phyloP scores from a whole-genome alignment of 1,139 yeast genomes.

The Suhomyces guaymorum region DNA sequence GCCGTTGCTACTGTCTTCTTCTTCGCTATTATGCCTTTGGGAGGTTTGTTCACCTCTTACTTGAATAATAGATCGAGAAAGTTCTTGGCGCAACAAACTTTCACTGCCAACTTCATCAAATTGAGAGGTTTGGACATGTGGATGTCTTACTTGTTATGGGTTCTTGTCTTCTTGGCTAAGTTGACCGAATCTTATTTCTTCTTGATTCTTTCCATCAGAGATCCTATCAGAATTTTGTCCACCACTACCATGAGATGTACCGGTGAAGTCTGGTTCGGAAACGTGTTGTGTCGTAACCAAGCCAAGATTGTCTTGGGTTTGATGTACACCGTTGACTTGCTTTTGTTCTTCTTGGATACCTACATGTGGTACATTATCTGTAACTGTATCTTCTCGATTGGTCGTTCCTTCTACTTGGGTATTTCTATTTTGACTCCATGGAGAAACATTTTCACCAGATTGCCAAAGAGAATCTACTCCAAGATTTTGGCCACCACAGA shows the following conservation, averaged over 20 bases:
- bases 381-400: constrained; percentile 93
- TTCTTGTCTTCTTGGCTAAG: constrained; percentile 84
- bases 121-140: constrained; percentile 91
- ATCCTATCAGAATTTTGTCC: constrained; percentile 77
- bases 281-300: constrained; percentile 75
- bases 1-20: constrained; percentile 81
- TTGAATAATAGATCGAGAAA: constrained; percentile 86
- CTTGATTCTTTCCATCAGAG: constrained; percentile 86
- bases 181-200: constrained; percentile 89
- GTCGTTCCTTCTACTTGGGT: constrained; percentile 97
- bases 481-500: constrained; percentile 97
- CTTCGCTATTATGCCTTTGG: constrained; percentile 94
- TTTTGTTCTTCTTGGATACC: constrained; percentile 96
- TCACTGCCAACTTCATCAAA: constrained; percentile 87
- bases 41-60: constrained; percentile 93
- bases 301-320: constrained; percentile 85
- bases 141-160: constrained; percentile 93
- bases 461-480: constrained; percentile 97
- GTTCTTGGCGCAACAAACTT: constrained; percentile 91
- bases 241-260: constrained; percentile 52
- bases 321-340: constrained; percentile 88
- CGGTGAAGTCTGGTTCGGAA: constrained; percentile 91
- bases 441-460: constrained; percentile 96
- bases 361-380: constrained; percentile 97
- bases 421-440: constrained; percentile 97